Evolutionary conservation across 2,329 filamentous ascomycete species (phyloP).

Genomic region (Tetracladium maxilliforme): DNA sequence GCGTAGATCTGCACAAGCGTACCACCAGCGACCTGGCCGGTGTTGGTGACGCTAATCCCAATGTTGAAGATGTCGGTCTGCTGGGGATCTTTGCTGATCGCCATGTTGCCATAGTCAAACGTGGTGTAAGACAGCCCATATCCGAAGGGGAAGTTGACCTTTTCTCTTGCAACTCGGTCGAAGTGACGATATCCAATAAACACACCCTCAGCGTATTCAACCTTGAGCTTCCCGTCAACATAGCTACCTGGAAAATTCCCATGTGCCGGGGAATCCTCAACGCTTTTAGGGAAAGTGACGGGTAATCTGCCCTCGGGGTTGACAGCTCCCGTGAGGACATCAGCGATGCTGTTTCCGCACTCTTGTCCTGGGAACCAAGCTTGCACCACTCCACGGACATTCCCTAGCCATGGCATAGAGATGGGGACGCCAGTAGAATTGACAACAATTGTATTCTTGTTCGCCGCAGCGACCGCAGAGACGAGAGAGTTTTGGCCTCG

Average conservation of each 20-base stretch:
- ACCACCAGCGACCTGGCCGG: conserved; percentile 9
- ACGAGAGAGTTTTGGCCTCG: conserved; percentile 19
- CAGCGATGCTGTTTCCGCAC: conserved; percentile 46
- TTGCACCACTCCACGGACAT: conserved; percentile 18
- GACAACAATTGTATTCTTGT: conserved; percentile 42
- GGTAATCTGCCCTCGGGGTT: conserved; percentile 32
- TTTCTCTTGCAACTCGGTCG: conserved; percentile 40
- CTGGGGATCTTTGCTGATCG: conserved; percentile 1
- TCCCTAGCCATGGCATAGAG: conserved; percentile 33
- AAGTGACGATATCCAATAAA: conserved; percentile 57
- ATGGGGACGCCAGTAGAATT: conserved; percentile 46
- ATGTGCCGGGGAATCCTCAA: conserved; percentile 50
- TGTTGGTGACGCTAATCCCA: conserved; percentile 12
- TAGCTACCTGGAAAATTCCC: conserved; percentile 41
- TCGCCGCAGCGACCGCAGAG: conserved; percentile 32
- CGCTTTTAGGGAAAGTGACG: conserved; percentile 41
- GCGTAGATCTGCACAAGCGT: conserved; percentile 17
- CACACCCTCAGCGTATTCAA: conserved; percentile 54
- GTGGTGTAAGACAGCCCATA: conserved; percentile 49
- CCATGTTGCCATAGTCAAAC: conserved; percentile 20
- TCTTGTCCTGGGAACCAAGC: conserved; percentile 52
- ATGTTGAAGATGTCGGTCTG: conserved; percentile 6
- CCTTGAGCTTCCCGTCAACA: conserved; percentile 30
- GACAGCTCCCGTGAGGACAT: conserved; percentile 45
- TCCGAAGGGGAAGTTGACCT: conserved; percentile 50